Base-by-base conservation (phyloP, 2,329 filamentous ascomycete species). In the Scopulariopsis brevicaulis region DNA sequence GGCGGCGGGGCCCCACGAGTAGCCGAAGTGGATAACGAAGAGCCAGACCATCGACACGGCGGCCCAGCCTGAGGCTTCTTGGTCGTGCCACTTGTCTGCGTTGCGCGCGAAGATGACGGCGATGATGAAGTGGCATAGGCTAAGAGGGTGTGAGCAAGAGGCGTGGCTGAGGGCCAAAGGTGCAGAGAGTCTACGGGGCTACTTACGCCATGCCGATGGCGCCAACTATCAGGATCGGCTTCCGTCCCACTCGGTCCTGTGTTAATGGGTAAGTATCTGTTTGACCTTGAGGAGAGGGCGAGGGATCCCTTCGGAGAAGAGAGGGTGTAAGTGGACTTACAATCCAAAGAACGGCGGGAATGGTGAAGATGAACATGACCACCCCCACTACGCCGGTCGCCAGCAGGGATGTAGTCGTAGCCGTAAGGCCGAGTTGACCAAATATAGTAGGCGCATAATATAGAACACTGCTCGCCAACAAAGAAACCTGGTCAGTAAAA, bases 391-490 rank as follows among this genome's bases (percentile, higher is more conserved):
- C 85, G 2, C 86, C 86, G 0, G 86, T 89, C 0, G 86, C 86
- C 1, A 89, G 73, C 0, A 89, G 76, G 0, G 80, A 83, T 0
- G 70, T 76, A 0, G 74, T 75, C 55, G 68, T 81, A 56, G 65
- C 62, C 61, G 64, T 72, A 6, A 89, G 74, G 5, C 87, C 87
- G 4, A 90, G 76, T 60, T 85, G 76, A 50, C 73, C 70, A 72
- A 90, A 90, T 63, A 90, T 90, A 18, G 77, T 79, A 0, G 87
- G 87, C 0, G 85, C 84, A 63, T 89, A 87, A 73, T 87, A 89
- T 53, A 88, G 74, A 6, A 86, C 77, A 0, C 80, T 79, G 59
- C 83, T 83, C 10, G 46, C 53, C 82, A 77, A 11, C 77, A 73
- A 24, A 3, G 11, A 3, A 34, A 22, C 6, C 12, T 18, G 64